Evolutionary conservation across 192 early-diverging fungal genomes (phyloP), one percentile per base, ranked within the genome.

Genomic region (Coemansia sp.): DNA sequence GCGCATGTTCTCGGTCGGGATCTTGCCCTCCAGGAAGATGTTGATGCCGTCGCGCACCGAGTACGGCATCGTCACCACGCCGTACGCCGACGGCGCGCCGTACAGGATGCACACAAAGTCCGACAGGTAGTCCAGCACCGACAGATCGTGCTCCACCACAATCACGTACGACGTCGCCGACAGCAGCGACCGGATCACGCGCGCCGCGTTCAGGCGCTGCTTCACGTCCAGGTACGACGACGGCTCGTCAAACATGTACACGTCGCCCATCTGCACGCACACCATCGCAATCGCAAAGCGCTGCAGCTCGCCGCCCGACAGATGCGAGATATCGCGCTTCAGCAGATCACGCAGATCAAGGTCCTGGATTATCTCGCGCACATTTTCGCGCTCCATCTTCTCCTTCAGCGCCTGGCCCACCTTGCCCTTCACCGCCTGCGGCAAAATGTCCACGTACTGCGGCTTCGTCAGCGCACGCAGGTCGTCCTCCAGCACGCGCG

Each of bases 241-340:
- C 49, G 96, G 96, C 81, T 98, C 96, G 74, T 98, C 96, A 74
- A 95, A 94, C 96, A 98, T 97, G 82, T 95, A 96, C 45, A 98
- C 92, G 77, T 97, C 91, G 46, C 90, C 93, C 11, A 85, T 65
- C 66, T 91, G 91, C 52, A 95, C 88, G 46, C 80, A 80, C 16
- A 91, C 85, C 30, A 93, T 82, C 23, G 85, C 91, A 80, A 98
- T 98, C 59, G 96, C 94, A 74, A 98, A 98, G 62, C 96, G 89
- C 82, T 98, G 96, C 71, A 98, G 83, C 84, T 97, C 95, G 75
- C 95, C 95, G 75, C 95, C 93, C 33, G 92, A 96, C 64, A 98
- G 75, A 73, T 92, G 85, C 35, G 71, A 71, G 7, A 95, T 85
- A 65, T 95, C 80, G 81, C 96, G 96, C 5, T 81, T 78, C 69